Percentiles rank a stretch among this genome's conserved stretches.
Conservation (phyloP, 768 basidiomycete genomes). For the Calocybe indica region DNA sequence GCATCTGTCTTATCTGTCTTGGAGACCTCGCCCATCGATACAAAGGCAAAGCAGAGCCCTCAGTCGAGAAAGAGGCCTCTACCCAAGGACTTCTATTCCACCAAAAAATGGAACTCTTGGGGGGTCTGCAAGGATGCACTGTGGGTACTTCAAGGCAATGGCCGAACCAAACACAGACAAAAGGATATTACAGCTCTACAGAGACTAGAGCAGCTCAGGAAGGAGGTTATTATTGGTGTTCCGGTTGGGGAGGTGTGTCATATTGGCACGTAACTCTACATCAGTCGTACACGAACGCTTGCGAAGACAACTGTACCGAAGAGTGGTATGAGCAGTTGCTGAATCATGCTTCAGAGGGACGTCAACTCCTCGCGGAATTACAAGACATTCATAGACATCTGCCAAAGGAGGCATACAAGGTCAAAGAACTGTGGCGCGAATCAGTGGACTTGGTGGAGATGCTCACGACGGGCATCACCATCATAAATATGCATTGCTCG, state of each 20-base stretch:
- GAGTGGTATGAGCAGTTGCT: slow-evolving; percentile 1
- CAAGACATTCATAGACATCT: not conserved
- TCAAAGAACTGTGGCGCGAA: not conserved
- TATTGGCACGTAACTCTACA: not conserved
- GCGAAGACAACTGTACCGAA: not conserved
- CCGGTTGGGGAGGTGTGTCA: not conserved
- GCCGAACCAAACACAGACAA: not conserved
- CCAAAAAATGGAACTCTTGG: too few relatives aligned
- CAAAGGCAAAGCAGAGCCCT: too few relatives aligned
- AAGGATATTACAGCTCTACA: not conserved
- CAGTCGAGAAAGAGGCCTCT: too few relatives aligned
- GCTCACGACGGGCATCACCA: slow-evolving; percentile 1
- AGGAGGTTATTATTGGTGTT: not conserved
- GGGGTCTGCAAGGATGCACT: not conserved
- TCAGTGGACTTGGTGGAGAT: slow-evolving; percentile 3
- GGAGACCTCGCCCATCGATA: too few relatives aligned
- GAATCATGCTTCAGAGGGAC: slow-evolving; percentile 1
- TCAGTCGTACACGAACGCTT: not conserved
- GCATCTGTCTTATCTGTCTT: too few relatives aligned
- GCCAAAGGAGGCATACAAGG: slow-evolving; percentile 2
- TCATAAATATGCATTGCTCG: not conserved
- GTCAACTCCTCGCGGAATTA: not conserved
- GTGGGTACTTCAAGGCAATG: not conserved
- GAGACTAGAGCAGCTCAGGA: not conserved
- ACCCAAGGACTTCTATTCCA: too few relatives aligned